phyloP scores from a whole-genome alignment of 2,329 filamentous ascomycete genomes.

The Mycosphaerella sp. region DNA sequence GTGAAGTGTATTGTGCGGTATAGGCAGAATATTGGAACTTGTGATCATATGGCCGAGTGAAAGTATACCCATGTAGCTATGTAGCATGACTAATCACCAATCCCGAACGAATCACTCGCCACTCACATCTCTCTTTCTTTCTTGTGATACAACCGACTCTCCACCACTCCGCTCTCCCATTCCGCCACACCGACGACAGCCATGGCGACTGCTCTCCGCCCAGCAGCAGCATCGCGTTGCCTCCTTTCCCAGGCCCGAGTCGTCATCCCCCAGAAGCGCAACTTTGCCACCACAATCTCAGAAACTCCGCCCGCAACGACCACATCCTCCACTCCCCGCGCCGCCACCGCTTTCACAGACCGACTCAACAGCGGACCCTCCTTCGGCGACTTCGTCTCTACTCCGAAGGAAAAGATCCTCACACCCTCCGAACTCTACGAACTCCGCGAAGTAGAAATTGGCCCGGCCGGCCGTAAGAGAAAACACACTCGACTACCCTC shows the following conservation, averaged over 20 bases:
- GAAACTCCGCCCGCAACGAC: slow-evolving; percentile 33
- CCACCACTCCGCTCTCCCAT: not conserved
- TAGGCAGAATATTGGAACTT: not conserved
- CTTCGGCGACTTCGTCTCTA: slow-evolving; percentile 56
- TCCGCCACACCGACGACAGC: not conserved
- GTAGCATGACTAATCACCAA: not conserved
- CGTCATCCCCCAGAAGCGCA: slow-evolving; percentile 32
- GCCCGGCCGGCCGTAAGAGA: slow-evolving; percentile 56
- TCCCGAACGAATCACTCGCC: not conserved
- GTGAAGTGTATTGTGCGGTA: not conserved
- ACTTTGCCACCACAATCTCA: slow-evolving; percentile 41
- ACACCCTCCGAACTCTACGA: slow-evolving; percentile 50
- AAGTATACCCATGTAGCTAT: not conserved
- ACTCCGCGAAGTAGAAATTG: slow-evolving; percentile 55
- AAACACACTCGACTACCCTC: slow-evolving; percentile 70
- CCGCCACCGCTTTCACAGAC: slow-evolving; percentile 53
- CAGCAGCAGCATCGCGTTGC: slow-evolving; percentile 14
- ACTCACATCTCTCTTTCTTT: not conserved
- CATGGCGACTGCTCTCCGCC: slow-evolving; percentile 16
- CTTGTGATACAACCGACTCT: no score
- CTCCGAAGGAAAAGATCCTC: slow-evolving; percentile 36
- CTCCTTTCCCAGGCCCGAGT: slow-evolving; percentile 16
- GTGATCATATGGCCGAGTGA: not conserved
- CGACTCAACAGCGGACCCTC: slow-evolving; percentile 59
- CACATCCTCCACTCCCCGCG: slow-evolving; percentile 34